Evolutionary conservation across 228 moss, liverwort and hornwort species (phyloP), one percentile per base, ranked within the genome.

Genomic region (Sphagnum fallax): DNA sequence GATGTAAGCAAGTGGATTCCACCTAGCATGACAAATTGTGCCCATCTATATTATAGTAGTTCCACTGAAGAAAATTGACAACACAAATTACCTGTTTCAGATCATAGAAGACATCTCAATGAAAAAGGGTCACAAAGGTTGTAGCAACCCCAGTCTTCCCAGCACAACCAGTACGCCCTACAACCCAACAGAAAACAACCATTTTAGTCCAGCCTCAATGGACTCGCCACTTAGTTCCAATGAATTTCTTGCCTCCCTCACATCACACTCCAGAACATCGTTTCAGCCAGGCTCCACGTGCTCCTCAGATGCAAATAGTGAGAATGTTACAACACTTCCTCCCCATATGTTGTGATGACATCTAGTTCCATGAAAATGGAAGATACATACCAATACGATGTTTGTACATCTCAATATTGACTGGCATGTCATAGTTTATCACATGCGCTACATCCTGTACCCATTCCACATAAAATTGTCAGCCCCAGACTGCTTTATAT

Each of bases 141-240:
- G 93, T 93, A 6, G 97, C 93, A 52, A 91, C 89, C 75, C 97
- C 97, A 50, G 93, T 97, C 80, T 97, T 97, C 65, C 97, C 97
- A 67, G 97, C 97, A 81, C 97, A 93, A 73, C 97, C 97, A 63
- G 97, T 97, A 69, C 97, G 91, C 73, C 97, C 94, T 92, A 57
- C 65, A 74, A 32, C 32, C 32, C 32, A 32, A 5, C 71, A 53
- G 62, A 59, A 5, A 51, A 15, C 61, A 50, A 70, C 50, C 51
- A 47, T 67, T 5, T 14, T 69, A 16, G 47, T 78, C 32, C 32
- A 32, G 2, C 32, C 2, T 32, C 32, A 32, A 32, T 32, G 32
- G 32, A 32, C 32, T 3, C 2, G 2, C 32, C 32, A 32, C 32
- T 32, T 32, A 32, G 32, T 2, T 32, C 32, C 32, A 32, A 32